A percentile compares a stretch with the other conserved stretches of the same genome.
Conservation (phyloP, 176 grass and related monocot species). For the Oryza nivara region DNA sequence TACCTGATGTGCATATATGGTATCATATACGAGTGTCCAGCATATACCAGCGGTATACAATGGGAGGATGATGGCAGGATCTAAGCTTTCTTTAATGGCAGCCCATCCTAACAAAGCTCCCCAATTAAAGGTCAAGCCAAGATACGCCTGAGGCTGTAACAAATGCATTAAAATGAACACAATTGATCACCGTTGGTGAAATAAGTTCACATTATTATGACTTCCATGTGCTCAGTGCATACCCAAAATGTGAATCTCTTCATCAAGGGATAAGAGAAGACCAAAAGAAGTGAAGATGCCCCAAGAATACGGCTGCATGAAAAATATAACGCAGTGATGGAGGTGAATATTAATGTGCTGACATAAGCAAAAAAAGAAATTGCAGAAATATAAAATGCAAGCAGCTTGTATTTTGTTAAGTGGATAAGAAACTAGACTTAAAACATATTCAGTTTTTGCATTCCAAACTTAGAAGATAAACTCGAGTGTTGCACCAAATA, state of each 20-base stretch:
- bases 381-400: slow-evolving; percentile 1
- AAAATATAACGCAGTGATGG: slow-evolving; percentile 25
- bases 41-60: slow-evolving; percentile 80
- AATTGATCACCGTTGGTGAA: not conserved
- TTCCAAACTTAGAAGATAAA: not conserved
- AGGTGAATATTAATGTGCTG: slow-evolving; percentile 3
- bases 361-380: not conserved
- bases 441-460: not conserved
- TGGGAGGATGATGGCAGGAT: slow-evolving; percentile 69
- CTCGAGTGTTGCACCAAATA: not conserved
- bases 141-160: slow-evolving; percentile 84
- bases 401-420: slow-evolving; percentile 1
- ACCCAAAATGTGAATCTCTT: slow-evolving; percentile 96
- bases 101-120: slow-evolving; percentile 89
- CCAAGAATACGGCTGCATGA: slow-evolving; percentile 73
- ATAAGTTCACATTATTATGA: not conserved
- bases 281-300: slow-evolving; percentile 80
- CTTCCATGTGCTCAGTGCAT: slow-evolving; percentile 4
- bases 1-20: slow-evolving; percentile 96
- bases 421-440: not conserved
- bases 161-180: slow-evolving; percentile 13
- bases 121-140: slow-evolving; percentile 98
- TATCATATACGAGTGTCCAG: slow-evolving; percentile 93
- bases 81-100: slow-evolving; percentile 77
- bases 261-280: slow-evolving; percentile 94